Evolutionary conservation across 345 rosid species (phyloP).

Genomic region (Aegle marmelos): DNA sequence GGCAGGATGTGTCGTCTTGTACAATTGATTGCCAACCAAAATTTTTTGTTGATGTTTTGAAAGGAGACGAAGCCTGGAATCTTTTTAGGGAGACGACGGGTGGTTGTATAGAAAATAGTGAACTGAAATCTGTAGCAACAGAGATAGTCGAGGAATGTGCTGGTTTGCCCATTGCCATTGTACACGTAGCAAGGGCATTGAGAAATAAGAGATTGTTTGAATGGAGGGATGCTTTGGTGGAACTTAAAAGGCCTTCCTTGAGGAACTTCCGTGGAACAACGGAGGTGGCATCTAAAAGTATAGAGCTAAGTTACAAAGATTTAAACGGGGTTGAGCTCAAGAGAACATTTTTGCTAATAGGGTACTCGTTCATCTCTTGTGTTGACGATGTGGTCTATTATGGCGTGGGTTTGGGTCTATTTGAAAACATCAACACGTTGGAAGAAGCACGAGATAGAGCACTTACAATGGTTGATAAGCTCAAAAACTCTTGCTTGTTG

Average conservation of each 20-base stretch:
- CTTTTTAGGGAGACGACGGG: not conserved
- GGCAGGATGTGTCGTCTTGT: not conserved
- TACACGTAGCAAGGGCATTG: constrained; percentile 17
- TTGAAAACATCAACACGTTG: not conserved
- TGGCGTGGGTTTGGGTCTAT: constrained; percentile 21
- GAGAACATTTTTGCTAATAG: constrained; percentile 16
- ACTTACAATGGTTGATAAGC: not conserved
- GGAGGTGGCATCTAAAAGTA: not conserved
- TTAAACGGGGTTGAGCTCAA: constrained; percentile 17
- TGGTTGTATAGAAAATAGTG: not conserved
- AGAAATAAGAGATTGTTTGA: not conserved
- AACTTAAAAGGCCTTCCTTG: not conserved
- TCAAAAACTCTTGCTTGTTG: not conserved
- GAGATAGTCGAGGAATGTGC: constrained; percentile 21
- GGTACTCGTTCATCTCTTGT: not conserved
- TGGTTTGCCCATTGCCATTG: constrained; percentile 31
- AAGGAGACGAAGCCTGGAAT: not conserved
- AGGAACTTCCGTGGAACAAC: not conserved
- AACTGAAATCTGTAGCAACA: constrained; percentile 1
- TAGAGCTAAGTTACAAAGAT: constrained; percentile 24
- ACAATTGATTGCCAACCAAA: not conserved
- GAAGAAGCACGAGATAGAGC: constrained; percentile 14
- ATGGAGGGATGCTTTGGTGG: constrained; percentile 27
- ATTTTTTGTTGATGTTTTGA: not conserved
- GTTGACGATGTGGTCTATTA: constrained; percentile 15